phyloP scores from a whole-genome alignment of 2,329 filamentous ascomycete species.

The Huntiella bhutanensis region DNA sequence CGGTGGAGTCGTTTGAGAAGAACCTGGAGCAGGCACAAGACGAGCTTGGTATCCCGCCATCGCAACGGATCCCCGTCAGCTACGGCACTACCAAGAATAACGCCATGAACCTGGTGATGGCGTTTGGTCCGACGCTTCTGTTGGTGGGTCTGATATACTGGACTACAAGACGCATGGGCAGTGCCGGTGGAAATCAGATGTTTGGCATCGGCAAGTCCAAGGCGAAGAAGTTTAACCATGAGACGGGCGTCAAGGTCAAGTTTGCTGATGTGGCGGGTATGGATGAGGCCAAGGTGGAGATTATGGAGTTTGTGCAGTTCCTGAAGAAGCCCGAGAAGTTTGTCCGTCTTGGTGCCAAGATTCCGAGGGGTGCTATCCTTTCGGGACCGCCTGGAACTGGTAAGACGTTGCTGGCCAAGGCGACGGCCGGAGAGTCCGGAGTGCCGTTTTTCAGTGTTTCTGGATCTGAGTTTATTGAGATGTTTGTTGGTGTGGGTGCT shows the following conservation, averaged over 20 bases:
- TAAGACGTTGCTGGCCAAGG: constrained; percentile 94
- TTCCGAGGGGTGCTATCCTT: constrained; percentile 87
- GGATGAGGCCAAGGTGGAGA: constrained; percentile 95
- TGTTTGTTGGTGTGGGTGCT: constrained; percentile 97
- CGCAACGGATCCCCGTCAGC: constrained; percentile 83
- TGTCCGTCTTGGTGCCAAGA: constrained; percentile 89
- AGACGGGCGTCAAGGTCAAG: constrained; percentile 90
- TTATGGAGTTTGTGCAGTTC: constrained; percentile 99
- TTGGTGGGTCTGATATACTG: constrained; percentile 70
- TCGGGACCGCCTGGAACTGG: constrained; percentile 96
- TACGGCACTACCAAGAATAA: constrained; percentile 59
- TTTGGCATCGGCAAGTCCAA: constrained; percentile 94
- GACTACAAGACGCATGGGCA: constrained; percentile 56
- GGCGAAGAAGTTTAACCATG: constrained; percentile 94
- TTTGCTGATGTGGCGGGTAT: constrained; percentile 93
- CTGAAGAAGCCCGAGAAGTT: constrained; percentile 84
- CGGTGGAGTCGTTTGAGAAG: constrained; percentile 79
- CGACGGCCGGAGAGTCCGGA: constrained; percentile 87
- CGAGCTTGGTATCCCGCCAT: constrained; percentile 65
- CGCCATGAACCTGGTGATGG: constrained; percentile 48
- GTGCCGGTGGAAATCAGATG: constrained; percentile 54
- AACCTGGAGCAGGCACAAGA: constrained; percentile 74
- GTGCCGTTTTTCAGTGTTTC: constrained; percentile 98
- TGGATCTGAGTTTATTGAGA: constrained; percentile 97
- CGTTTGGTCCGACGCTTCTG: constrained; percentile 71